These are phyloP conservation scores for Trypanosoma congolense DNA, from an alignment of 208 protist genomes.

Conservation along the genomic window DNA sequence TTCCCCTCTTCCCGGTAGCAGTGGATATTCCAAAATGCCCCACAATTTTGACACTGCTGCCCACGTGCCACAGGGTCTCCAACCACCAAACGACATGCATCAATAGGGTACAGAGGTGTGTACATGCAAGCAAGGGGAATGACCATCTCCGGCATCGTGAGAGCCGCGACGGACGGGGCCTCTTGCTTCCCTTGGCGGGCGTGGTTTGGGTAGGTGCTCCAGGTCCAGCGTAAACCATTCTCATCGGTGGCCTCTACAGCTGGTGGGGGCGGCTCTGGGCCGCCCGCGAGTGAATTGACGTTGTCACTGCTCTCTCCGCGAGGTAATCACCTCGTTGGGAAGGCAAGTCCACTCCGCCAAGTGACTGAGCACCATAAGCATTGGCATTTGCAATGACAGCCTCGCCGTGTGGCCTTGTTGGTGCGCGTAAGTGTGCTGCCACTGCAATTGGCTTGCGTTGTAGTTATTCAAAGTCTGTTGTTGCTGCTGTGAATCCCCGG, in stretches of 20 bases:
- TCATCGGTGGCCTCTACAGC: conserved; percentile 43
- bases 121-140: conserved; percentile 88
- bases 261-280: conserved; percentile 16
- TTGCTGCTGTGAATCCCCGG: conserved; percentile 19
- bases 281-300: background rate
- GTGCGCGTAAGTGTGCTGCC: conserved; percentile 1
- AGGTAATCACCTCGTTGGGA: background rate
- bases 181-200: conserved; percentile 32
- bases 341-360: background rate
- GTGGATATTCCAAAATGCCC: conserved; percentile 62
- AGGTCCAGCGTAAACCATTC: conserved; percentile 85
- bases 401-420: background rate
- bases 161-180: conserved; percentile 23
- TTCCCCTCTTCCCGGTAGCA: conserved; percentile 51
- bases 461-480: conserved; percentile 12
- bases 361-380: background rate
- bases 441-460: conserved; percentile 6
- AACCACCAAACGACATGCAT: conserved; percentile 37
- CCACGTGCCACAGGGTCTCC: conserved; percentile 32
- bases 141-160: conserved; percentile 74
- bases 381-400: background rate
- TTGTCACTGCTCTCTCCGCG: background rate
- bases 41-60: conserved; percentile 67
- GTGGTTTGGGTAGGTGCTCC: conserved; percentile 80
- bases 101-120: conserved; percentile 66